Percentiles rank a stretch among this genome's conserved stretches.
phyloP scores from a whole-genome alignment of 2,329 filamentous ascomycete species.

The Myrmaecium sp. region DNA sequence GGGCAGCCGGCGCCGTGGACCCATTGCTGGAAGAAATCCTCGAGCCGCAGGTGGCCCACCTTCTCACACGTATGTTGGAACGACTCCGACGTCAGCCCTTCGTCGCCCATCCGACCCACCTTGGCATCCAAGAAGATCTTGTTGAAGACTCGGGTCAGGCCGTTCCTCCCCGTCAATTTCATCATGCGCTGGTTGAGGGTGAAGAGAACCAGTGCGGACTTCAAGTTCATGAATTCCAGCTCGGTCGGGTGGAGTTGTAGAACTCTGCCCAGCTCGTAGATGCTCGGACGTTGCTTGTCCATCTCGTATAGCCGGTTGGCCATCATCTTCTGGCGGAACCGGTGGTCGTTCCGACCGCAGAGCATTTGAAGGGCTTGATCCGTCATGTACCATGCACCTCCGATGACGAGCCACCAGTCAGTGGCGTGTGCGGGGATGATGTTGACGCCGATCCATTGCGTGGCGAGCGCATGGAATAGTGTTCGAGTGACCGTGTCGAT shows the following conservation, averaged over 20 bases:
- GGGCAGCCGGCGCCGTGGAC: conserved; percentile 78
- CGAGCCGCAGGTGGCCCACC: conserved; percentile 69
- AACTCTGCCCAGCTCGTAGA: conserved; percentile 62
- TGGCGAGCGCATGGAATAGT: conserved; percentile 69
- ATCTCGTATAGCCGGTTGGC: conserved; percentile 67
- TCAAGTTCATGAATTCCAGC: conserved; percentile 76
- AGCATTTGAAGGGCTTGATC: conserved; percentile 81
- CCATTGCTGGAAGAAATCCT: conserved; percentile 86
- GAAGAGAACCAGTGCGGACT: conserved; percentile 79
- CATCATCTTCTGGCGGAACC: conserved; percentile 73
- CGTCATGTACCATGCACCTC: conserved; percentile 87
- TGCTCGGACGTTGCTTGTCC: conserved; percentile 66
- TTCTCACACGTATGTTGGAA: conserved; percentile 81
- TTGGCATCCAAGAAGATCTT: conserved; percentile 76
- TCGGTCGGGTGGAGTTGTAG: conserved; percentile 73
- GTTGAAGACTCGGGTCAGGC: conserved; percentile 70
- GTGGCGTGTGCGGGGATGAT: conserved; percentile 66
- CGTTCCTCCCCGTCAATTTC: conserved; percentile 72
- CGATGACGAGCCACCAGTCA: conserved; percentile 80
- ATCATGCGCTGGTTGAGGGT: conserved; percentile 83
- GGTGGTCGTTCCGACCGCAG: conserved; percentile 87
- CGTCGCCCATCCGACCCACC: conserved; percentile 56
- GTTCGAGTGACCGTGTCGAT: conserved; percentile 67
- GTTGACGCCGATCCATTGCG: conserved; percentile 88
- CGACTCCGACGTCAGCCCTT: conserved; percentile 53